Evolutionary conservation across 805 yeast species (phyloP), one percentile per base, ranked within the genome.

Genomic region (Cyberlindnera bimundalis): DNA sequence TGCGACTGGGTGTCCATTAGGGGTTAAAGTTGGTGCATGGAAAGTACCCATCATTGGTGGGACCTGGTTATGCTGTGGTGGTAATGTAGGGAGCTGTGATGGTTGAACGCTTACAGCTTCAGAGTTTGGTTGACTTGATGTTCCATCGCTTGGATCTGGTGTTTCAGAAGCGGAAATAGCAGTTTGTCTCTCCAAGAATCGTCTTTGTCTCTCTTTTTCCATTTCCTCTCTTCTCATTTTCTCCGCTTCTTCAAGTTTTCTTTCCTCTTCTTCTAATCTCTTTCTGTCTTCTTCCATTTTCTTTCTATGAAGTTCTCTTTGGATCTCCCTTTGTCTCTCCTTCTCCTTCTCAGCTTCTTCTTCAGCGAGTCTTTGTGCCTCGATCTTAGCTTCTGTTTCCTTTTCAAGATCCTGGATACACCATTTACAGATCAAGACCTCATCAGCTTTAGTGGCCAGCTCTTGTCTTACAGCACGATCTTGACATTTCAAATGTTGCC

Each of bases 401-500:
- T 34, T 33, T 33, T 57, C 61, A 29, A 57, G 37, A 25, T 57
- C 61, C 17, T 49, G 51, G 33, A 48, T 41, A 48, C 61, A 57
- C 56, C 57, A 56, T 23, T 51, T 43, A 47, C 61, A 57, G 16
- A 57, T 46, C 33, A 57, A 49, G 3, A 53, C 53, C 20, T 56
- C 61, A 31, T 53, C 48, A 12, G 57, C 39, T 31, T 53, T 49
- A 20, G 46, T 55, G 6, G 55, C 51, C 19, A 57, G 19, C 20
- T 51, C 58, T 39, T 56, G 60, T 46, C 56, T 58, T 24, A 50
- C 50, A 3, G 43, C 25, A 35, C 59, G 53, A 20, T 53, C 53
- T 44, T 65, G 70, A 42, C 69, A 65, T 30, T 56, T 59, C 34
- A 52, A 46, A 47, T 65, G 70, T 43, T 64, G 67, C 70, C 70